Base-by-base conservation (phyloP, 768 basidiomycete genomes). In the Thelephora ganbajun region DNA sequence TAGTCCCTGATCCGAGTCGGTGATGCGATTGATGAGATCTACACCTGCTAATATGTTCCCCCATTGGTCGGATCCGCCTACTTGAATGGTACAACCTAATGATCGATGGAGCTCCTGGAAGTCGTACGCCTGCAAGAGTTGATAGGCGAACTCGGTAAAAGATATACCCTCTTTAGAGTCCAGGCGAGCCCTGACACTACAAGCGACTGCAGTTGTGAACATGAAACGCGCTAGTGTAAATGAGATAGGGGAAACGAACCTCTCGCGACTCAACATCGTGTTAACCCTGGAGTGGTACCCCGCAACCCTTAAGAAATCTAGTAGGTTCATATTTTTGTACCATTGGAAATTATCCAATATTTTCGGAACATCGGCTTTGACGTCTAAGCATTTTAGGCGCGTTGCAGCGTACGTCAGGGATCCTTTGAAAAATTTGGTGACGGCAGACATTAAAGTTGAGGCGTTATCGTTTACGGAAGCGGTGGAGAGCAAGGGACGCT, bases 91-190 rank as follows among this genome's bases (percentile, higher is more conserved):
- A 62, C 94, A 97, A 3, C 69, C 70, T 46, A 74, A 69, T 18
- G 72, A 61, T 53, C 70, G 69, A 60, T 84, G 66, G 7, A 99
- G 72, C 55, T 80, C 69, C 54, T 83, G 75, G 65, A 96, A 99
- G 64, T 99, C 96, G 65, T 92, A 88, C 11, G 91, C 96, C 66
- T 99, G 96, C 22, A 99, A 73, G 19, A 99, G 77, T 58, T 99
- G 96, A 62, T 99, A 99, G 3, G 88, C 80, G 66, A 99, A 98
- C 61, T 99, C 96, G 16, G 93, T 91, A 67, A 94, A 99, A n/a
- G 93, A 96, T 51, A 98, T 82, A 41, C 94, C 94, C 55, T 80
- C 76, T 51, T 83, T 79, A 0, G 87, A 79, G 5, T 69, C 66
- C 47, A 97, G 70, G 22, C 94, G 83, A 23, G 77, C 75, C 50